These are phyloP conservation scores for Penicillium fuscoglaucum DNA, from an alignment of 2,329 filamentous ascomycete species.

Conservation along the genomic window DNA sequence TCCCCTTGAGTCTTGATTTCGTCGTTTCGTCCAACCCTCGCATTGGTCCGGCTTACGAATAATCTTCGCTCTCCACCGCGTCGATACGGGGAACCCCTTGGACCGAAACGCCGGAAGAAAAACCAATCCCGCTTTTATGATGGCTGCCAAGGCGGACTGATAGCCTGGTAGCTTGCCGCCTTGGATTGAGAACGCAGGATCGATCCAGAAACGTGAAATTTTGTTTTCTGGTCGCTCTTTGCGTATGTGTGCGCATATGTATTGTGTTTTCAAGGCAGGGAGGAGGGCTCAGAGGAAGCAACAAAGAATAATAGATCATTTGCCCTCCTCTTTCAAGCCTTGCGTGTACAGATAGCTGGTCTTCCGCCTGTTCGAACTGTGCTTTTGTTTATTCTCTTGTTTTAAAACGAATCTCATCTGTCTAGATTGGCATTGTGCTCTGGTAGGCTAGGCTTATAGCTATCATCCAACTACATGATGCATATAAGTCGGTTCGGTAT, in stretches of 20 bases:
- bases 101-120: constrained; percentile 9
- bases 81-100: constrained; percentile 11
- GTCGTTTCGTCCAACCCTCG: constrained; percentile 15
- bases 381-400: constrained; percentile 34
- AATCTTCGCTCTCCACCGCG: not conserved
- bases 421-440: constrained; percentile 22
- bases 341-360: constrained; percentile 48
- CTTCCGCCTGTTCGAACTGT: constrained; percentile 39
- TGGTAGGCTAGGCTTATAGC: constrained; percentile 4
- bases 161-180: constrained; percentile 24
- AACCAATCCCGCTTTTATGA: constrained; percentile 20
- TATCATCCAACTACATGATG: not conserved
- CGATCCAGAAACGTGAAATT: constrained; percentile 3
- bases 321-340: constrained; percentile 27
- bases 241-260: constrained; percentile 24
- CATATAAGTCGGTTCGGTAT: not conserved
- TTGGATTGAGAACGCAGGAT: constrained; percentile 25
- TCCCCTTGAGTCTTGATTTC: constrained; percentile 11
- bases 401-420: constrained; percentile 38
- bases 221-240: constrained; percentile 15
- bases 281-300: constrained; percentile 23
- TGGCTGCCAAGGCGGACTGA: constrained; percentile 17
- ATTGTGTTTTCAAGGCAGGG: constrained; percentile 29
- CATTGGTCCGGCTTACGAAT: constrained; percentile 10
- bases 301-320: constrained; percentile 27